phyloP scores from a whole-genome alignment of 305 asterid species.

The Fraxinus paxiana region DNA sequence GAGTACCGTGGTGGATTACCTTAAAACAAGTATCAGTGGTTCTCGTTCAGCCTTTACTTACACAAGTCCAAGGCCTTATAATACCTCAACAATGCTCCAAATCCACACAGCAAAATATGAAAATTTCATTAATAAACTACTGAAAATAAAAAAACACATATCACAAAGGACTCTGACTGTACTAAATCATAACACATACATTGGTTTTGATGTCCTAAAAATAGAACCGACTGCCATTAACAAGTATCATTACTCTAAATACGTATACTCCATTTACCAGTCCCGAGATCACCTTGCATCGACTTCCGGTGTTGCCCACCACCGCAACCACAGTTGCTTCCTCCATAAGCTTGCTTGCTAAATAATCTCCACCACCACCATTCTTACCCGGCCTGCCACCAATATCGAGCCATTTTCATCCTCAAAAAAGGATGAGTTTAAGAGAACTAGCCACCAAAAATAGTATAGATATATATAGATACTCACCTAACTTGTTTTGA shows the following conservation, averaged over 20 bases:
- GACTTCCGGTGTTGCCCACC: not conserved
- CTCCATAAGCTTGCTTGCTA: not conserved
- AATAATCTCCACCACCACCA: not conserved
- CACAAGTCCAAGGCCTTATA: not conserved
- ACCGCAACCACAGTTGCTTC: not conserved
- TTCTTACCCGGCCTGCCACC: not conserved
- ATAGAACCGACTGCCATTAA: not conserved
- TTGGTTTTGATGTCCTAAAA: not conserved
- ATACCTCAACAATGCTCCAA: not conserved
- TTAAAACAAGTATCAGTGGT: not conserved
- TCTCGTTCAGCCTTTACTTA: not conserved
- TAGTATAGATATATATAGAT: not conserved
- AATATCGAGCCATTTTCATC: not conserved
- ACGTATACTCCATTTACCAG: not conserved
- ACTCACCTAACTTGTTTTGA: not conserved
- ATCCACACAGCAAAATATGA: not conserved
- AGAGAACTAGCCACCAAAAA: not conserved
- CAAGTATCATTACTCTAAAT: not conserved
- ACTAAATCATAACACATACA: not conserved
- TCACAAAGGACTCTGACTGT: not conserved
- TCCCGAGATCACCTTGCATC: not conserved
- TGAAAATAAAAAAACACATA: not conserved
- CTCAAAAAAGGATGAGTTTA: not conserved
- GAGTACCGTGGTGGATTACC: not conserved
- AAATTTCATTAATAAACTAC: not conserved